Evolutionary conservation across 2,329 filamentous ascomycete genomes (phyloP), one percentile per base, ranked within the genome.

Genomic region (Pseudogymnoascus sp.): DNA sequence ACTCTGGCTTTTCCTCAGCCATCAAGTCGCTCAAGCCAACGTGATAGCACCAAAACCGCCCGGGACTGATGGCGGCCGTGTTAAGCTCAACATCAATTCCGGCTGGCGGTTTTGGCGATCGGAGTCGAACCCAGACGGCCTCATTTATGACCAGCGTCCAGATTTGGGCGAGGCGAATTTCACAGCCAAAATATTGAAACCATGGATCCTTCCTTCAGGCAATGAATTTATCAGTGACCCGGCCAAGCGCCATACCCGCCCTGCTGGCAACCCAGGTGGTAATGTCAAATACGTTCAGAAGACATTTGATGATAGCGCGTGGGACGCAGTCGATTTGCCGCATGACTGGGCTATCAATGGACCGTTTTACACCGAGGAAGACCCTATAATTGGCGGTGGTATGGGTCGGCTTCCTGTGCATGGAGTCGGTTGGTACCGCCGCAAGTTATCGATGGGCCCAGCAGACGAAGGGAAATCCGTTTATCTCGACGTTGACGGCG

Each of bases 371-470:
- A 67, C 70, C 0, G 66, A 70, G 2, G 70, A 69, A 2, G 70
- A 76, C 6, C 69, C 66, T 2, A 54, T 54, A 6, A 54, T 54
- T 54, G 47, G 47, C 6, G 75, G 75, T 2, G 72, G 72, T 4
- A 74, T 75, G 69, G 77, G 76, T 12, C 71, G 76, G 1, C 66
- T 83, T 28, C 80, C 80, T 0, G 72, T 75, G 22, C 74, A 81
- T n/a, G 80, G 80, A 1, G 74, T 83, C 1, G 79, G 77, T 2
- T 81, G 79, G 80, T 82, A 82, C 64, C 77, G 79, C 3, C 72
- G 74, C 22, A 75, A 68, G 2, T 9, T 81, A 0, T 64, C 67
- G 0, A 61, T 77, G 2, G 59, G 58, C 0, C 57, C 67, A 0
- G 66, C 65, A 2, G 75, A 78, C 12, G 43, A 25, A 16, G 43